A percentile compares a stretch with the other conserved stretches of the same genome.
Conservation (phyloP, 116 monocot species). For the Iris pallida region DNA sequence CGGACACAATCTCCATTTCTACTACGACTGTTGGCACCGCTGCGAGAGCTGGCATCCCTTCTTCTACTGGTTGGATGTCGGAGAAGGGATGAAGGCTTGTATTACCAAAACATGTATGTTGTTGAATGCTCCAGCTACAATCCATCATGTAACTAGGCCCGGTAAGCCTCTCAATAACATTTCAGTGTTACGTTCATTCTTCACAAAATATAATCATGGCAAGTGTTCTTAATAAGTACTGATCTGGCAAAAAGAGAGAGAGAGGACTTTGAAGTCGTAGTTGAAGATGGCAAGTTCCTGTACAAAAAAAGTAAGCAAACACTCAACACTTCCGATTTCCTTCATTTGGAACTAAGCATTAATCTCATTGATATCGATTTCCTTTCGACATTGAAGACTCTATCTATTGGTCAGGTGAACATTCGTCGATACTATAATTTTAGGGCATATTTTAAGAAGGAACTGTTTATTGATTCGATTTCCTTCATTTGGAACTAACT, state of each 20-base stretch:
- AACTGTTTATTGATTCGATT: no score
- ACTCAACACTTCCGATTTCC: constrained; percentile 70
- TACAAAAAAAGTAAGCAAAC: constrained; percentile 40
- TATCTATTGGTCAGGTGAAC: constrained; percentile 81
- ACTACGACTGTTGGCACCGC: constrained; percentile 56
- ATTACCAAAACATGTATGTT: constrained; percentile 48
- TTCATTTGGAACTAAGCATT: constrained; percentile 13
- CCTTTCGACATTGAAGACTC: constrained; percentile 64
- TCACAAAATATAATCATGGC: no score
- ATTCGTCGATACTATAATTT: no score
- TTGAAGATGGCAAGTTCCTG: constrained; percentile 71
- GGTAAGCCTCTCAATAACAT: constrained; percentile 27
- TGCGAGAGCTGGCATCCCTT: constrained; percentile 56
- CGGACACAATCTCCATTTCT: constrained; percentile 59
- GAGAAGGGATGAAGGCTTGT: constrained; percentile 79
- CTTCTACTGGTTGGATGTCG: constrained; percentile 94
- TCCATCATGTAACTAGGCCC: constrained; percentile 93
- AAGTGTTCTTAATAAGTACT: no score
- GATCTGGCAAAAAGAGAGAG: constrained; percentile 74
- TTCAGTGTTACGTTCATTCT: no score
- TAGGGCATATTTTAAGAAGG: no score
- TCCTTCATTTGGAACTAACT: no score
- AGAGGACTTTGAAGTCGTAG: constrained; percentile 66
- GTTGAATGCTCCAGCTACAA: constrained; percentile 72
- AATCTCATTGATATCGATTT: constrained; percentile 85